Evolutionary conservation across 352 stramenopile species (phyloP).

Genomic region (Pythium monospermum): DNA sequence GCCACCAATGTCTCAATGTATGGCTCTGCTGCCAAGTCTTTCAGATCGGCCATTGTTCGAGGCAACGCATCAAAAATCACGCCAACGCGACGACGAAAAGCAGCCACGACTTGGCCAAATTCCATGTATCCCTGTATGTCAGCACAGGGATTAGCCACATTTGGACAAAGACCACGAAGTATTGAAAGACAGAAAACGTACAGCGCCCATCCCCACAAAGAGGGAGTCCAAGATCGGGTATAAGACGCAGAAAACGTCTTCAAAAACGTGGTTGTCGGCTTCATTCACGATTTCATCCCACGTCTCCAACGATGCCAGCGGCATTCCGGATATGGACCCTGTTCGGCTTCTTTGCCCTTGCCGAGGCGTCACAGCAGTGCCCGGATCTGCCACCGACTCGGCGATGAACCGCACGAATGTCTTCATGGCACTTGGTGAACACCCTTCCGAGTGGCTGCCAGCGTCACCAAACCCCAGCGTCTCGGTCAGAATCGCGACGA

Average conservation of each 20-base stretch:
- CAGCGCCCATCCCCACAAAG: constrained; percentile 84
- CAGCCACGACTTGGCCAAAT: constrained; percentile 74
- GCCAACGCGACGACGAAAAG: constrained; percentile 58
- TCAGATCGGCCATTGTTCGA: constrained; percentile 50
- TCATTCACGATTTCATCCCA: constrained; percentile 76
- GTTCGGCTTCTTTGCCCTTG: not conserved
- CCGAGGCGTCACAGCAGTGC: constrained; percentile 2
- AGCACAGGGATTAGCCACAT: constrained; percentile 10
- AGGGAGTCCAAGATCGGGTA: constrained; percentile 78
- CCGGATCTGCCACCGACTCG: constrained; percentile 29
- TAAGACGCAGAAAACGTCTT: constrained; percentile 79
- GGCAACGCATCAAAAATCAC: constrained; percentile 74
- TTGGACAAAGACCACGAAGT: not conserved
- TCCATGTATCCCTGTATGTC: constrained; percentile 81
- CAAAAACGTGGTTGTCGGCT: constrained; percentile 76
- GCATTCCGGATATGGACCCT: constrained; percentile 29
- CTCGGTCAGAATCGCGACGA: constrained; percentile 65
- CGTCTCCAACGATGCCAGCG: constrained; percentile 39
- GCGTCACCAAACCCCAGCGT: constrained; percentile 74
- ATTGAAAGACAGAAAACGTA: constrained; percentile 39
- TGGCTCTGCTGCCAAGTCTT: constrained; percentile 60
- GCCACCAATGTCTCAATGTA: constrained; percentile 52
- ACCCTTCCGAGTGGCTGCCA: constrained; percentile 70
- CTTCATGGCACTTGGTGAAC: constrained; percentile 62
- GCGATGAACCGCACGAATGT: constrained; percentile 72